Conservation (phyloP, 2,329 filamentous ascomycete genomes). For the Fusarium temperatum region DNA sequence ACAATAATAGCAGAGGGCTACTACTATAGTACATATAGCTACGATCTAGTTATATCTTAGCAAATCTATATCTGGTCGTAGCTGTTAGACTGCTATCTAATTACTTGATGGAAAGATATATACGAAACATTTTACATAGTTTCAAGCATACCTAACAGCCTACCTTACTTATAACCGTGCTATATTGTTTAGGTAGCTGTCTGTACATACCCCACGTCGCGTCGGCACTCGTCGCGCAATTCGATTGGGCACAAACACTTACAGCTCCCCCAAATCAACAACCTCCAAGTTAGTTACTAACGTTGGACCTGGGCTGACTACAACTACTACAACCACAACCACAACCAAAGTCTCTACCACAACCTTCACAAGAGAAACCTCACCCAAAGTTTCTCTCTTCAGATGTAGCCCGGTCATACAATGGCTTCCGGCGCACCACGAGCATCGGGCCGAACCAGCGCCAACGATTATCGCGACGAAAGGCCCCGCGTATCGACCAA, state of each 20-base stretch:
- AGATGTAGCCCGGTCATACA: conserved; percentile 49
- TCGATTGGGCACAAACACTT: conserved; percentile 43
- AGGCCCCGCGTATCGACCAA: conserved; percentile 49
- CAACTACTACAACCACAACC: conserved; percentile 3
- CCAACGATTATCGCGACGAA: conserved; percentile 48
- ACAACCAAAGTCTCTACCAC: neutral
- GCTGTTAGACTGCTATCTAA: neutral
- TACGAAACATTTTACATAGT: neutral
- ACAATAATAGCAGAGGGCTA: neutral
- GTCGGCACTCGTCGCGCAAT: conserved; percentile 34
- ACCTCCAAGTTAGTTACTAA: neutral
- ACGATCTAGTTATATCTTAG: neutral
- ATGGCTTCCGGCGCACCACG: conserved; percentile 55
- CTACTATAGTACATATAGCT: neutral
- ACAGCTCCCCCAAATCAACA: conserved; percentile 32
- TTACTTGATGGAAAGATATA: neutral
- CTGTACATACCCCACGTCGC: conserved; percentile 38
- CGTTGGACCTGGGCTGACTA: neutral
- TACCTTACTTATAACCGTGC: neutral
- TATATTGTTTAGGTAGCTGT: neutral
- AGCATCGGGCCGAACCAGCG: conserved; percentile 57
- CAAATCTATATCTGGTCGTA: neutral
- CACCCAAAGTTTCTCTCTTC: conserved; percentile 17
- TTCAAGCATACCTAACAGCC: neutral
- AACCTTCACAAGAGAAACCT: neutral